Percentiles rank a stretch among this genome's conserved stretches.
These are phyloP conservation scores for Hanseniaspora vineae DNA, from an alignment of 805 yeast genomes.

Conservation along the genomic window DNA sequence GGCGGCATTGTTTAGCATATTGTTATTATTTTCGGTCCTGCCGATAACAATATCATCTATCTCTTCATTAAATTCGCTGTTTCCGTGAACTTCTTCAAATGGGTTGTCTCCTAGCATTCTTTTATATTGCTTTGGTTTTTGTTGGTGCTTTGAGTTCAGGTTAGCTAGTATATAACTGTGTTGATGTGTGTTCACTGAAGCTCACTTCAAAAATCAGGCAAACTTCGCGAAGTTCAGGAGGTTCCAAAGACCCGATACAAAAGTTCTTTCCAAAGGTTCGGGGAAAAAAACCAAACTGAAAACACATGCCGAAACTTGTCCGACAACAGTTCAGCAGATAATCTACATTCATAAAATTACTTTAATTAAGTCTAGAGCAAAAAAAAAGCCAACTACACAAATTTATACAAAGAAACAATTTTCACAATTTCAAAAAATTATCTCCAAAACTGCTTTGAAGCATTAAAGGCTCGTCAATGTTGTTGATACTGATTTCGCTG, in stretches of 20 bases:
- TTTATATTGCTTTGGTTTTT: background rate
- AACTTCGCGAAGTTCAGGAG: background rate
- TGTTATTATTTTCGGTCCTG: background rate
- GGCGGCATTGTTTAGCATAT: too few relatives aligned
- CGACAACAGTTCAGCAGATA: too few relatives aligned
- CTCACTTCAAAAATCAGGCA: too few relatives aligned
- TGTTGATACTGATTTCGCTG: slow-evolving; percentile 57
- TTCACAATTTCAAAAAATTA: background rate
- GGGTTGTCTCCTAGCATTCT: background rate
- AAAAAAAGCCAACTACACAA: too few relatives aligned
- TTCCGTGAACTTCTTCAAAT: background rate
- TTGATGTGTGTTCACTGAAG: too few relatives aligned
- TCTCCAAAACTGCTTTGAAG: background rate
- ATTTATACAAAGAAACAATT: background rate
- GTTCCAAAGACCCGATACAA: too few relatives aligned
- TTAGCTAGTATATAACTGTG: too few relatives aligned
- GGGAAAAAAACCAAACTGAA: too few relatives aligned
- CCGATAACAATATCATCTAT: slow-evolving; percentile 9
- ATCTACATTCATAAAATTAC: too few relatives aligned
- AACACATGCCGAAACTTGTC: too few relatives aligned
- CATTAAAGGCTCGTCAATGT: slow-evolving; percentile 49
- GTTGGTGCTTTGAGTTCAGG: background rate
- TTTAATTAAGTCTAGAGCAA: too few relatives aligned
- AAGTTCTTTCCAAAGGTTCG: too few relatives aligned
- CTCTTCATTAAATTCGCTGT: slow-evolving; percentile 24